Percentiles rank a stretch among this genome's conserved stretches.
phyloP scores from a whole-genome alignment of 2,329 filamentous ascomycete genomes.

The Tolypocladium sp. region DNA sequence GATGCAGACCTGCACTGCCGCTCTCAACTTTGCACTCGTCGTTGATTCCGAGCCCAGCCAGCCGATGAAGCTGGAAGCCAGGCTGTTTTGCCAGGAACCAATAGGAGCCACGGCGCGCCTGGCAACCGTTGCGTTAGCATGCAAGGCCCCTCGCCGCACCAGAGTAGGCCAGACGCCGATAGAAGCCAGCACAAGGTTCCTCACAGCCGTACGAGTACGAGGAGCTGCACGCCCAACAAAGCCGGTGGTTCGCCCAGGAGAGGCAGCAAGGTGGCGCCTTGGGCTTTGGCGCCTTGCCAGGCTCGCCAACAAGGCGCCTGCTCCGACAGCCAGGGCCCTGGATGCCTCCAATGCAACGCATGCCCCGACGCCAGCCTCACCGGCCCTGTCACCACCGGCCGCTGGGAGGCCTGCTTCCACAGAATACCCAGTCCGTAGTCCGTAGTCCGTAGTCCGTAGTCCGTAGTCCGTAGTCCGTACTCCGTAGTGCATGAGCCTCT shows the following conservation, averaged over 20 bases:
- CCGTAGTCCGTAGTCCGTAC: too few species aligned
- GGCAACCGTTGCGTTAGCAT: neutral
- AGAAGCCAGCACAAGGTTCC: neutral
- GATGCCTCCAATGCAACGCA: neutral
- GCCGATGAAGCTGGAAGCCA: neutral
- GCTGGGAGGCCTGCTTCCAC: neutral
- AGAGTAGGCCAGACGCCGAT: neutral
- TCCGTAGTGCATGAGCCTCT: neutral
- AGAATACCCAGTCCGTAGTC: too few species aligned
- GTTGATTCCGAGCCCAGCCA: neutral
- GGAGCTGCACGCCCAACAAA: neutral
- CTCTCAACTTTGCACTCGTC: neutral
- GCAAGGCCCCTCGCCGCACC: neutral
- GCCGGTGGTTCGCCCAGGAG: neutral
- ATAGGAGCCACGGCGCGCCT: neutral
- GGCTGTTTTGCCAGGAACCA: neutral
- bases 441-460: too few species aligned
- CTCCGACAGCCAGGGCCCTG: neutral
- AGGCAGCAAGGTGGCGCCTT: neutral
- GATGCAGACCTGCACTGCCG: neutral
- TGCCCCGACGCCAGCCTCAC: neutral
- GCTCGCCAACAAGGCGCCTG: neutral
- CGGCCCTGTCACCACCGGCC: neutral
- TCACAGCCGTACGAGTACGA: neutral
- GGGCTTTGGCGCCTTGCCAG: neutral